Evolutionary conservation across 495 filamentous ascomycete genomes (phyloP).

Genomic region (Aspergillus funiculosus): DNA sequence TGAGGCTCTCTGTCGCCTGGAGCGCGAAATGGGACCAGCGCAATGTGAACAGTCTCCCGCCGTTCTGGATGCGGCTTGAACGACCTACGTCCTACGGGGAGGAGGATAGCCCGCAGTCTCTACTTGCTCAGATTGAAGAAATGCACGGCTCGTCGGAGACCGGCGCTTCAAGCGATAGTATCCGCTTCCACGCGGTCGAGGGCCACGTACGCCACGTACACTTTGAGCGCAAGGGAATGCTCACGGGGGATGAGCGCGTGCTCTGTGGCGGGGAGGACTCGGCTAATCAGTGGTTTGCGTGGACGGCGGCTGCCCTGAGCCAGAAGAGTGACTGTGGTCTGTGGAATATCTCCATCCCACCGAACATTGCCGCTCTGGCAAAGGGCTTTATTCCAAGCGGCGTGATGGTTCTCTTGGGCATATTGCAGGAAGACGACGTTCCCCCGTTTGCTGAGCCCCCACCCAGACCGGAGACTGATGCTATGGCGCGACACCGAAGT

Average conservation of each 20-base stretch:
- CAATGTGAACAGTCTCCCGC: constrained; percentile 3
- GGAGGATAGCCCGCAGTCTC: neutral
- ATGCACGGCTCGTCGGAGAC: neutral
- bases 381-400: neutral
- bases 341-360: constrained; percentile 3
- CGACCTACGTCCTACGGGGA: neutral
- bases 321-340: constrained; percentile 2
- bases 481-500: neutral
- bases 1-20: constrained; percentile 1
- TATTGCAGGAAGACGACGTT: neutral
- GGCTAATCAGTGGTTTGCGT: neutral
- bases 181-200: neutral
- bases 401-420: neutral
- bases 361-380: neutral
- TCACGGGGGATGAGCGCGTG: neutral
- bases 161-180: neutral
- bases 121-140: neutral
- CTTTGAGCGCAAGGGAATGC: neutral
- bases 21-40: neutral
- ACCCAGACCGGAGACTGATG: neutral
- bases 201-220: neutral
- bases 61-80: constrained; percentile 5
- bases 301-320: neutral
- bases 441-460: neutral
- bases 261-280: neutral